These are phyloP conservation scores for Scleroderma citrinum DNA, from an alignment of 768 basidiomycete species.

Conservation along the genomic window DNA sequence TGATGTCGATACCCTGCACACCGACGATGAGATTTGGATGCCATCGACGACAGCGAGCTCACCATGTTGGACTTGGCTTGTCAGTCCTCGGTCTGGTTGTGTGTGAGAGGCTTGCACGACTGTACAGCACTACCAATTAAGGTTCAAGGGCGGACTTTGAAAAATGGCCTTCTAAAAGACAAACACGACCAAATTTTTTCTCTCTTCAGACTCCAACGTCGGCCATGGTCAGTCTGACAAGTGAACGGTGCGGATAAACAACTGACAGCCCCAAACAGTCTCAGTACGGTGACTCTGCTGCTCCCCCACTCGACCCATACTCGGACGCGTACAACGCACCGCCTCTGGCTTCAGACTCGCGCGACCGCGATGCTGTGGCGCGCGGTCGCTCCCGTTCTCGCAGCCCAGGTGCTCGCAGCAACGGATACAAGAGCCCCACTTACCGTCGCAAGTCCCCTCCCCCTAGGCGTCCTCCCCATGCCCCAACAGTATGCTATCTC, in stretches of 20 bases:
- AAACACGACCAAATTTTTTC: constrained; percentile 36
- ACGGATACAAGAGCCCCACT: constrained; percentile 52
- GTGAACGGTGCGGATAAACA: constrained; percentile 4
- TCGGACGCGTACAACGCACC: constrained; percentile 76
- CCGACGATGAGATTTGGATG: constrained; percentile 17
- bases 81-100: constrained; percentile 40
- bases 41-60: constrained; percentile 45
- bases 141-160: constrained; percentile 30
- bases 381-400: constrained; percentile 74
- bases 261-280: constrained; percentile 16
- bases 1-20: constrained; percentile 88
- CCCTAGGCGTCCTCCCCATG: constrained; percentile 61
- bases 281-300: constrained; percentile 62
- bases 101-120: constrained; percentile 55
- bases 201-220: constrained; percentile 46
- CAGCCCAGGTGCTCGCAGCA: constrained; percentile 48
- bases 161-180: constrained; percentile 31
- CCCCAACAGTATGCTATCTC: constrained; percentile 71
- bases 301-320: constrained; percentile 69
- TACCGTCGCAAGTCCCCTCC: constrained; percentile 54
- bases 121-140: constrained; percentile 47
- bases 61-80: constrained; percentile 83
- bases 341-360: constrained; percentile 37
- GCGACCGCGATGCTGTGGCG: constrained; percentile 51
- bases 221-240: constrained; percentile 66